phyloP scores from a whole-genome alignment of 371 early-diverging fungal species.

The Actinomortierella wolfii region DNA sequence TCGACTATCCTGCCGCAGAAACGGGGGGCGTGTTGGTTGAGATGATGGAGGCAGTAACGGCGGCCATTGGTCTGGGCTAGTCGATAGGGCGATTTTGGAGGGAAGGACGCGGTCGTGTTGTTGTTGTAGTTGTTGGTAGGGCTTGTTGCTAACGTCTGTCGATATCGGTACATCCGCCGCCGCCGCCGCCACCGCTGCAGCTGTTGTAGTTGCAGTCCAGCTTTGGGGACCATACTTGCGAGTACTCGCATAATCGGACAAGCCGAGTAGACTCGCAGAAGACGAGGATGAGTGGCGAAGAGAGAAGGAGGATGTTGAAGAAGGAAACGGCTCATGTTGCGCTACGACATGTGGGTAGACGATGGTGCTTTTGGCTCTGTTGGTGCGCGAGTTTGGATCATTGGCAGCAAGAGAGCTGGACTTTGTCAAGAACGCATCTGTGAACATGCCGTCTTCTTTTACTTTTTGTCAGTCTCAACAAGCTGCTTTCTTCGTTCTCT shows the following conservation, averaged over 20 bases:
- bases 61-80: not conserved
- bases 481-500: no score
- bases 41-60: not conserved
- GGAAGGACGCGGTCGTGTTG: not conserved
- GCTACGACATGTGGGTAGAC: slow-evolving; percentile 9
- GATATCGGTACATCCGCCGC: not conserved
- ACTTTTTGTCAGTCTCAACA: no score
- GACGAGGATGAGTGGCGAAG: slow-evolving; percentile 29
- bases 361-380: slow-evolving; percentile 3
- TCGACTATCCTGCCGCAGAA: not conserved
- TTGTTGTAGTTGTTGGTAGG: not conserved
- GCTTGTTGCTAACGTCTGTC: slow-evolving; percentile 12
- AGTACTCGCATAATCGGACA: slow-evolving; percentile 20
- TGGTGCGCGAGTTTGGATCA: slow-evolving; percentile 1
- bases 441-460: no score
- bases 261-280: slow-evolving; percentile 15
- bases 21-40: no score
- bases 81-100: not conserved
- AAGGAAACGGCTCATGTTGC: slow-evolving; percentile 40
- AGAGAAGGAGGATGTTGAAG: slow-evolving; percentile 38
- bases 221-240: slow-evolving; percentile 1
- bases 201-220: slow-evolving; percentile 3
- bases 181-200: no score
- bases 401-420: not conserved
- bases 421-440: no score